These are phyloP conservation scores for Pseudogymnoascus sp. DNA, from an alignment of 2,329 filamentous ascomycete species.

Conservation along the genomic window DNA sequence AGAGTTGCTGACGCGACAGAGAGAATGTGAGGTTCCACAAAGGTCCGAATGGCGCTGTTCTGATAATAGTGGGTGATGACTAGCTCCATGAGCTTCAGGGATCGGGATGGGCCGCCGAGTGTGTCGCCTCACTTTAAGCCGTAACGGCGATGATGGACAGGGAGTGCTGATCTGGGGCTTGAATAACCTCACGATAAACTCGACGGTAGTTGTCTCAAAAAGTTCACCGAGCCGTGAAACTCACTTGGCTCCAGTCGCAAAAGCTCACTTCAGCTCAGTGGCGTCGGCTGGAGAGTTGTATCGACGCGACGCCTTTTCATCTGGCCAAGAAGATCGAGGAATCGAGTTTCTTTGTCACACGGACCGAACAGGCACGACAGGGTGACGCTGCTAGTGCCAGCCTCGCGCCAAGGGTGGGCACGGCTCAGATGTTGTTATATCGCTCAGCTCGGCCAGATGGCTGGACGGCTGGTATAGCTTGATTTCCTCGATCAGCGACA, in stretches of 20 bases:
- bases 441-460: not conserved
- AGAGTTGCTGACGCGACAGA: not conserved
- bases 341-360: not conserved
- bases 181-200: not conserved
- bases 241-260: not conserved
- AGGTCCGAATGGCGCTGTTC: not conserved
- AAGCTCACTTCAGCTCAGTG: not conserved
- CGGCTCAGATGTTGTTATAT: conserved; percentile 5
- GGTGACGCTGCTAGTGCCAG: not conserved
- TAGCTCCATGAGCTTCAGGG: conserved; percentile 4
- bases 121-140: conserved; percentile 7
- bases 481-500: not conserved
- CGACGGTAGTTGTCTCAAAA: not conserved
- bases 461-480: too few relatives aligned
- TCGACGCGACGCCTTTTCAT: not conserved
- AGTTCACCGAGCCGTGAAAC: not conserved
- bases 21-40: not conserved
- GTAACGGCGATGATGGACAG: not conserved
- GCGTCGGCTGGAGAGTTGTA: too few relatives aligned
- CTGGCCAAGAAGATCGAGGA: not conserved
- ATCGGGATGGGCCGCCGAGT: not conserved
- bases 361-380: not conserved
- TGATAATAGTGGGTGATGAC: not conserved
- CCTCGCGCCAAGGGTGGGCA: conserved; percentile 2
- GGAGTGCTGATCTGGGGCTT: not conserved